Evolutionary conservation across 345 rosid species (phyloP), one percentile per base, ranked within the genome.

Genomic region (Pistacia atlantica): DNA sequence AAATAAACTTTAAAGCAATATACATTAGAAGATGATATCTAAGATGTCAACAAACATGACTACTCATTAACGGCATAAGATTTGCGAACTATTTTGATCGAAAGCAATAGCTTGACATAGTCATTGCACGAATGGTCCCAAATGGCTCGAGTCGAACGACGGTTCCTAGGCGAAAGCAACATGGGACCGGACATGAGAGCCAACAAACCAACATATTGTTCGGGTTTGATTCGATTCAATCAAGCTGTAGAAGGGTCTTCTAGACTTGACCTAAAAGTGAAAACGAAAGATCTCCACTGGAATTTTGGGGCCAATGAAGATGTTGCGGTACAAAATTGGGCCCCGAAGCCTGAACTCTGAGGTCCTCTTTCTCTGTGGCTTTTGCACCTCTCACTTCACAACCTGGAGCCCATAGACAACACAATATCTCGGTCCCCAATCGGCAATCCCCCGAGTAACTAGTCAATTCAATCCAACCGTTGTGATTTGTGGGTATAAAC

Each of bases 161-260:
- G 38, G 42, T 5, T 48, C 37, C 45, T 51, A 5, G 11, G 48
- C 33, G 55, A 52, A 65, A 75, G 78, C 11, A 65, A 55, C 77
- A 65, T 20, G 22, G 3, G 52, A 51, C 25, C 51, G 3, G 42
- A 45, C 72, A 46, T 56, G 67, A 65, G 37, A 12, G 22, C 66
- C 61, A 10, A 46, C 66, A 78, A 65, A 65, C 72, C 76, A 78
- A 72, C 76, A 71, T 3, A 18, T 2, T 71, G 72, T 64, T 77
- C 14, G 8, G 46, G 37, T n/a, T 51, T 42, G 1, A 51, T 70
- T 45, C 11, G n/a, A 60, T 16, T 25, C 46, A 42, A 42, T 7
- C 33, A 72, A 33, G n/a, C 56, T 72, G 42, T 59, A 8, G 5
- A 33, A 10, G 25, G 67, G 46, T 11, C 68, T 60, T 20, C 28